Base-by-base conservation (phyloP, 805 yeast species). In the Ascoidea tarda region DNA sequence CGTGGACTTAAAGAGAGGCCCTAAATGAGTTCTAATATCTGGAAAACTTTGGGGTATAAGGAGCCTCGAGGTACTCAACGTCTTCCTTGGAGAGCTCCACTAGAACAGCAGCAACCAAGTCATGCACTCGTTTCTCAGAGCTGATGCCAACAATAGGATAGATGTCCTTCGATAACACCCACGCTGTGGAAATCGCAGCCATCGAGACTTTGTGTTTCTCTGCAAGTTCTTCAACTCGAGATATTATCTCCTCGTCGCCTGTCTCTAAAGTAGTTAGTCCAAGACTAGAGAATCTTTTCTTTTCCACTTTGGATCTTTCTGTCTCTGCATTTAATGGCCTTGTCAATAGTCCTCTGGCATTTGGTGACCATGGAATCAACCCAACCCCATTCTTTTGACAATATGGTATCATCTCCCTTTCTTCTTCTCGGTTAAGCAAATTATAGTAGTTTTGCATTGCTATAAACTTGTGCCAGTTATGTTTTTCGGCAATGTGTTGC, bases 401-500 rank as follows among this genome's bases (percentile, higher is more conserved):
- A 62, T 67, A 81, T 32, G 76, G 77, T 54, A 71, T 75, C 73
- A 79, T 67, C 60, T 82, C 87, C 16, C 79, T 65, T 61, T 82
- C 87, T 53, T 81, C 86, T 59, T 81, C 85, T n/a, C 87, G 68
- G 57, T 76, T 69, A 4, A 80, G 51, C 56, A 81, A 65, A 59
- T 78, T 80, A 63, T 79, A 78, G 60, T 66, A 74, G 56, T 75
- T 75, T 63, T 82, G 87, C 76, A 79, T 75, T 21, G 75, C 68
- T 51, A 81, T 70, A 56, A 82, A 82, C 60, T 78, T 79, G 55
- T 69, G 68, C 82, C 82, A 81, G 38, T 73, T 74, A 57, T 73
- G 57, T 59, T 69, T 69, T 53, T 81, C 84, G 3, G 87, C 87
- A 52, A 72, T 64, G 54, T 63, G 66, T 60, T 82, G 87, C 59